Conservation (phyloP, 1,284 basidiomycete species). For the Cystobasidium sp. region DNA sequence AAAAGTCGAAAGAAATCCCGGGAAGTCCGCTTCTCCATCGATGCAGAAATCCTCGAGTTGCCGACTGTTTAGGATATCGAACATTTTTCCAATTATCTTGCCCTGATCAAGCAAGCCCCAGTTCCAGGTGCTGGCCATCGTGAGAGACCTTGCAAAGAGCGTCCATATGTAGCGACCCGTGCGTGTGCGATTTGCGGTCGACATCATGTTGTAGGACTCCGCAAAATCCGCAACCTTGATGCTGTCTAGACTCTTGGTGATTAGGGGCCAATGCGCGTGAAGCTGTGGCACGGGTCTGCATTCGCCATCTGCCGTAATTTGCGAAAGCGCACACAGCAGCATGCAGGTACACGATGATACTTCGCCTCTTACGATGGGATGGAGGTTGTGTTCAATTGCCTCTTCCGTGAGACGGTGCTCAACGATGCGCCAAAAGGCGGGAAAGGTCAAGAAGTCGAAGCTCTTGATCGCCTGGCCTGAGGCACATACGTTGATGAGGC, state of each 20-base stretch:
- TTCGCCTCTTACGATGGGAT: conserved; percentile 67
- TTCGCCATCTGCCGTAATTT: conserved; percentile 72
- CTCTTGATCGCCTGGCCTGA: conserved; percentile 45
- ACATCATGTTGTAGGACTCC: conserved; percentile 61
- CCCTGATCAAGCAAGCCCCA: conserved; percentile 72
- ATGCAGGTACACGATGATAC: conserved; percentile 73
- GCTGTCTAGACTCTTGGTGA: conserved; percentile 65
- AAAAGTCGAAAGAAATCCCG: conserved; percentile 71
- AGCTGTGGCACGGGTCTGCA: conserved; percentile 62
- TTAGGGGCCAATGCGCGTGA: conserved; percentile 70
- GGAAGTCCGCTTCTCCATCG: conserved; percentile 72
- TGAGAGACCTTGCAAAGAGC: conserved; percentile 73
- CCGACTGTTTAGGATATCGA: conserved; percentile 77
- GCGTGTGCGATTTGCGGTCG: conserved; percentile 62
- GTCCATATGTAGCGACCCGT: conserved; percentile 77
- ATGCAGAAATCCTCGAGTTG: conserved; percentile 76
- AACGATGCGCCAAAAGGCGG: conserved; percentile 59
- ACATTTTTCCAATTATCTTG: conserved; percentile 68
- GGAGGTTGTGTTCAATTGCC: conserved; percentile 51
- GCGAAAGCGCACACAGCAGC: conserved; percentile 73
- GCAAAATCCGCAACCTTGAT: conserved; percentile 67
- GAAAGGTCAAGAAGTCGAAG: conserved; percentile 60
- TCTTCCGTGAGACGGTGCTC: conserved; percentile 55
- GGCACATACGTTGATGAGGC: conserved; percentile 65
- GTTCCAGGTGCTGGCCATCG: conserved; percentile 71